These are phyloP conservation scores for Allium cepa DNA, from an alignment of 106 monocot species.

Conservation along the genomic window DNA sequence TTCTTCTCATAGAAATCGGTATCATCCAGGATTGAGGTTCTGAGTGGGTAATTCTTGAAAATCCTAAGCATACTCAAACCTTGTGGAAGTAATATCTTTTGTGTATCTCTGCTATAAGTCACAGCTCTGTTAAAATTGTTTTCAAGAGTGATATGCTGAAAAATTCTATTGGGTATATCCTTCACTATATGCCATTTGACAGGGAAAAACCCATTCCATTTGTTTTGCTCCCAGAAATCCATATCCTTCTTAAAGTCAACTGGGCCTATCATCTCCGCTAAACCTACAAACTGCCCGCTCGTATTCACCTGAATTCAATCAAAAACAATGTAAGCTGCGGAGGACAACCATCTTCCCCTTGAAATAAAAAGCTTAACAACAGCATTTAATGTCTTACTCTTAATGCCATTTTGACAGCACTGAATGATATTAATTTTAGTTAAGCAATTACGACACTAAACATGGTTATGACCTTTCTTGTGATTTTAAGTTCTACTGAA, in stretches of 20 bases:
- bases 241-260: constrained; percentile 79
- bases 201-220: constrained; percentile 87
- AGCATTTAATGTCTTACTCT: too few species aligned
- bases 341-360: too few species aligned
- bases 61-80: constrained; percentile 76
- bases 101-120: constrained; percentile 80
- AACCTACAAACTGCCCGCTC: constrained; percentile 83
- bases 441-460: too few species aligned
- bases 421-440: too few species aligned
- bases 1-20: constrained; percentile 66
- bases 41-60: constrained; percentile 47
- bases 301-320: constrained; percentile 59
- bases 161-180: constrained; percentile 61
- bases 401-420: too few species aligned
- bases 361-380: too few species aligned
- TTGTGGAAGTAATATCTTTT: constrained; percentile 81
- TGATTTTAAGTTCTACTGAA: too few species aligned
- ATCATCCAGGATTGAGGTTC: constrained; percentile 72
- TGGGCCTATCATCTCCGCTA: constrained; percentile 88
- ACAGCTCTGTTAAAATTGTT: constrained; percentile 74
- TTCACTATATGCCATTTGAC: constrained; percentile 88
- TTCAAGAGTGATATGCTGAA: constrained; percentile 61
- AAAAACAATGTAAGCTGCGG: background rate
- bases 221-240: constrained; percentile 76
- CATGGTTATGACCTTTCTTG: too few species aligned